phyloP scores from a whole-genome alignment of 768 basidiomycete species.

The Lentinula edodes region DNA sequence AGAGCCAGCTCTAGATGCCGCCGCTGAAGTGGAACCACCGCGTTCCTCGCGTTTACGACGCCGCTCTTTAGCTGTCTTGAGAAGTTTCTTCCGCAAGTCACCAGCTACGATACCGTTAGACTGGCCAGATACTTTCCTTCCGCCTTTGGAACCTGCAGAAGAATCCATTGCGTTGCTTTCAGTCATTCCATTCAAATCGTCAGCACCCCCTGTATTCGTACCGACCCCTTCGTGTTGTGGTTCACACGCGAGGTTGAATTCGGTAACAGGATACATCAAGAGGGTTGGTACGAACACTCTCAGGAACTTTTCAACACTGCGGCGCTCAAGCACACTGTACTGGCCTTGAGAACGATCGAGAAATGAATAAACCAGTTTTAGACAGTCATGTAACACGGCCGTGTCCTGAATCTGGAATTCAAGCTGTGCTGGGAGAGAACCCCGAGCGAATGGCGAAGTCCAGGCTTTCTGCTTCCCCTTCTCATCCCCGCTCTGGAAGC shows the following conservation, averaged over 20 bases:
- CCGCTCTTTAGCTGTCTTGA: conserved; percentile 68
- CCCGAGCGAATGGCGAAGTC: conserved; percentile 34
- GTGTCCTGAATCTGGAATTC: conserved; percentile 75
- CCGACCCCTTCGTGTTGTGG: conserved; percentile 37
- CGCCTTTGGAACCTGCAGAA: conserved; percentile 31
- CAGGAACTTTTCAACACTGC: conserved; percentile 80
- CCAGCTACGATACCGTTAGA: conserved; percentile 49
- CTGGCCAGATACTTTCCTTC: conserved; percentile 40
- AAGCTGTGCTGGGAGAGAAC: conserved; percentile 63
- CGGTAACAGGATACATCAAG: conserved; percentile 62
- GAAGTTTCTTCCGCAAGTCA: conserved; percentile 76
- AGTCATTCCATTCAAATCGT: conserved; percentile 27
- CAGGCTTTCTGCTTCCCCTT: conserved; percentile 26
- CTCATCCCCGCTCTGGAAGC: conserved; percentile 9
- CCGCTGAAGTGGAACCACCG: conserved; percentile 23
- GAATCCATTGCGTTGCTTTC: conserved; percentile 11
- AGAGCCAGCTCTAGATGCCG: conserved; percentile 38
- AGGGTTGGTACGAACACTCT: conserved; percentile 79
- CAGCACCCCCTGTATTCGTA: conserved; percentile 21
- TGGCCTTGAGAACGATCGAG: conserved; percentile 80
- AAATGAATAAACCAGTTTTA: conserved; percentile 88
- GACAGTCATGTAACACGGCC: conserved; percentile 77
- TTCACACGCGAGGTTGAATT: conserved; percentile 60
- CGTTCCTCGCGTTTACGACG: conserved; percentile 22
- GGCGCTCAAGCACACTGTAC: conserved; percentile 73